These are phyloP conservation scores for Lipomyces kockii DNA, from an alignment of 805 yeast species.

Conservation along the genomic window DNA sequence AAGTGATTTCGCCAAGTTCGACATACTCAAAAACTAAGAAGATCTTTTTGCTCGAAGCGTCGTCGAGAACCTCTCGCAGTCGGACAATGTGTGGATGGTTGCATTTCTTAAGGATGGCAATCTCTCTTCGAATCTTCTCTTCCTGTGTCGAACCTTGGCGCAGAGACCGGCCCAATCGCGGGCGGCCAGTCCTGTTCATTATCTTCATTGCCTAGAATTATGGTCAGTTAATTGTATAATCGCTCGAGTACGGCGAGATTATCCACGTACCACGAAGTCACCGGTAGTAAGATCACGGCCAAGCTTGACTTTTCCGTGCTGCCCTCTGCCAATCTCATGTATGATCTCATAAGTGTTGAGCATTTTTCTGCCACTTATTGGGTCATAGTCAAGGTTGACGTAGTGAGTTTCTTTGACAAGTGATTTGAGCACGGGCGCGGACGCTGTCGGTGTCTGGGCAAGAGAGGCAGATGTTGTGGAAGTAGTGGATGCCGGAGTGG, in stretches of 20 bases:
- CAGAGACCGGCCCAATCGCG: constrained; percentile 53
- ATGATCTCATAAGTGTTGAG: constrained; percentile 89
- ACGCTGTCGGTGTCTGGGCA: neutral
- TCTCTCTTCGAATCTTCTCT: constrained; percentile 79
- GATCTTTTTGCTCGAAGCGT: constrained; percentile 77
- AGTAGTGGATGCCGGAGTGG: constrained; percentile 16
- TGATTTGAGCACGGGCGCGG: neutral
- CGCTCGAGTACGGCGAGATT: neutral
- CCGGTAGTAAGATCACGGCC: constrained; percentile 70
- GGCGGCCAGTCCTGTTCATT: constrained; percentile 71
- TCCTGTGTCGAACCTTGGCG: constrained; percentile 56
- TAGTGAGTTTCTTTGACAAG: constrained; percentile 80
- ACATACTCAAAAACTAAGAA: constrained; percentile 88
- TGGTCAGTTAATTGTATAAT: neutral
- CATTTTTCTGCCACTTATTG: constrained; percentile 76
- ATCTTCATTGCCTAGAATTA: constrained; percentile 74
- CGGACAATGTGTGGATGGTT: constrained; percentile 91
- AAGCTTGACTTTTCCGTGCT: constrained; percentile 96
- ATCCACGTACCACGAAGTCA: constrained; percentile 39
- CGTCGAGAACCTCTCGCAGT: constrained; percentile 86
- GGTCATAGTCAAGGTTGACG: constrained; percentile 85
- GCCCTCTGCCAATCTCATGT: constrained; percentile 90
- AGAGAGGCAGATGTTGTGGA: constrained; percentile 22
- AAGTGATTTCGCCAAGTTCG: constrained; percentile 86
- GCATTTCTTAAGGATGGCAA: constrained; percentile 91